phyloP scores from a whole-genome alignment of 2,329 filamentous ascomycete species.

The Cryphonectria naterciae region DNA sequence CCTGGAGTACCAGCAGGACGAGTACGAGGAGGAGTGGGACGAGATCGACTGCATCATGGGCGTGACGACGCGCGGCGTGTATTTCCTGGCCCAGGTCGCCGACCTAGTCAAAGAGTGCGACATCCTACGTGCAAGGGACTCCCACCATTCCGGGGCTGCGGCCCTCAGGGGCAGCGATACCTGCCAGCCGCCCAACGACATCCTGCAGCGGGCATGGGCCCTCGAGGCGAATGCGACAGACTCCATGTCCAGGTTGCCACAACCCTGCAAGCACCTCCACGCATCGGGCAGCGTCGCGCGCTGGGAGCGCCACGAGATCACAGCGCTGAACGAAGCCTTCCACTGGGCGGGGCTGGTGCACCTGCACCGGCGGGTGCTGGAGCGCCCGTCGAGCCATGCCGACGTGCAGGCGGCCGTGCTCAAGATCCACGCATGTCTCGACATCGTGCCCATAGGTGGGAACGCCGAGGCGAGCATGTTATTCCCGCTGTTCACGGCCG shows the following conservation, averaged over 20 bases:
- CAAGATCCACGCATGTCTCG: conserved; percentile 65
- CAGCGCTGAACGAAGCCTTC: conserved; percentile 76
- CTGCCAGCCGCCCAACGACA: conserved; percentile 62
- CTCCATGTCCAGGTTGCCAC: conserved; percentile 50
- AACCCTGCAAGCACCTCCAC: conserved; percentile 52
- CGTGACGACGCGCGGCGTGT: conserved; percentile 73
- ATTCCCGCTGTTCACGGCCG: conserved; percentile 83
- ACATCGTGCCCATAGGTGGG: conserved; percentile 65
- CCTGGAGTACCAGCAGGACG: conserved; percentile 55
- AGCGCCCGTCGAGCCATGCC: conserved; percentile 57
- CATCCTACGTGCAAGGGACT: conserved; percentile 57
- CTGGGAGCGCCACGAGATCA: conserved; percentile 66
- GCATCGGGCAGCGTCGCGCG: conserved; percentile 54
- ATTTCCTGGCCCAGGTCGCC: conserved; percentile 72
- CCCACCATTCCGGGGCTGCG: conserved; percentile 28
- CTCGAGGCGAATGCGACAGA: conserved; percentile 66
- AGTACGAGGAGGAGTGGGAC: conserved; percentile 56
- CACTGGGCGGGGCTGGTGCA: conserved; percentile 79
- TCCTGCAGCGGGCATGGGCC: conserved; percentile 59
- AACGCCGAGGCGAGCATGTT: conserved; percentile 75
- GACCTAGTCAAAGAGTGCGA: conserved; percentile 73
- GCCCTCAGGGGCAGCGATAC: conserved; percentile 39
- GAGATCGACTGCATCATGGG: conserved; percentile 83
- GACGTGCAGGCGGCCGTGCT: conserved; percentile 67
- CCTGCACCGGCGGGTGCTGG: conserved; percentile 73